These are phyloP conservation scores for Fraxinus excelsior DNA, from an alignment of 257 asterid species.

Conservation along the genomic window DNA sequence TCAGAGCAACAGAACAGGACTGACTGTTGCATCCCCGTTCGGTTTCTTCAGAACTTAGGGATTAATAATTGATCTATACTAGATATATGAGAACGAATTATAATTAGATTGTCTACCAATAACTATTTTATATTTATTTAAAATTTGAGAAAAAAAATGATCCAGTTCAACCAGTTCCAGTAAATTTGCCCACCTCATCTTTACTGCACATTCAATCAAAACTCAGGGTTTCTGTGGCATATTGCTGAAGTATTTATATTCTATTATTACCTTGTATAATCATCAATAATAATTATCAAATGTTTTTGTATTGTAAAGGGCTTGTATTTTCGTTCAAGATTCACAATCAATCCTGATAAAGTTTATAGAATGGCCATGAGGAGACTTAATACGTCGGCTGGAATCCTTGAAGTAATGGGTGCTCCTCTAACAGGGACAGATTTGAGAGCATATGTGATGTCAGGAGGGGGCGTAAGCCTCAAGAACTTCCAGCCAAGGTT, in stretches of 20 bases:
- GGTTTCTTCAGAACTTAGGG: not conserved
- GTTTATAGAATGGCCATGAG: conserved; percentile 57
- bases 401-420: conserved; percentile 97
- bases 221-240: not conserved
- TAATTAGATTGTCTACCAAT: not conserved
- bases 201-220: not conserved
- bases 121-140: not conserved
- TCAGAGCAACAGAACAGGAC: not conserved
- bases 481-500: conserved; percentile 63
- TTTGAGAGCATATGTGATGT: conserved; percentile 96
- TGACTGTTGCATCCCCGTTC: not conserved
- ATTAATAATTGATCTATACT: not conserved
- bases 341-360: conserved; percentile 46
- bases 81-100: not conserved
- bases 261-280: conserved; percentile 1
- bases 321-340: conserved; percentile 36
- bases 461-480: conserved; percentile 87
- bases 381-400: conserved; percentile 66
- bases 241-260: conserved; percentile 8
- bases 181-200: not conserved
- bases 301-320: conserved; percentile 37
- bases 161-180: not conserved
- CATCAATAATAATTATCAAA: conserved; percentile 10
- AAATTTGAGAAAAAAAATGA: not conserved
- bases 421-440: conserved; percentile 94